Base-by-base conservation (phyloP, 2,329 filamentous ascomycete species). In the Pseudocercospora musae region DNA sequence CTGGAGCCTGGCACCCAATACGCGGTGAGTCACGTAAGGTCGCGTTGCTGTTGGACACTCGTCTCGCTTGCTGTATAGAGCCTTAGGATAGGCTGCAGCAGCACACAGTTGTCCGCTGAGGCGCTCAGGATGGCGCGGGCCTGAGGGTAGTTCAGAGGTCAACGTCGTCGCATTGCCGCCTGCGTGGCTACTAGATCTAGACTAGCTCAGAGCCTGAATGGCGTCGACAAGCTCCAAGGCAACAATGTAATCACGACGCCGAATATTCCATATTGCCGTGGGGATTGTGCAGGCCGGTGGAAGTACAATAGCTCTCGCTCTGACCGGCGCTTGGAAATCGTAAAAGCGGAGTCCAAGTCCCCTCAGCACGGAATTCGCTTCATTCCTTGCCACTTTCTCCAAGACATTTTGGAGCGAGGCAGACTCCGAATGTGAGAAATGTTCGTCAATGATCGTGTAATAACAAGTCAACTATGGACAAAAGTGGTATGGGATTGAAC, bases 11-110 rank as follows among this genome's bases (percentile, higher is more conserved):
- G 44, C n/a, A 42, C 9, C 4, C 11, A 18, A 18, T 42, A 42
- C 11, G 37, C 37, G 37, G 37, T 42, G 37, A 42, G 37, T 42
- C 37, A 42, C 37, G 37, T 42, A 42, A 18, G n/a, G 37, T 10
- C 37, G 37, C 37, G 37, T 42, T 9, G n/a, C 11, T 42, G 37
- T n/a, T n/a, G n/a, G n/a, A n/a, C n/a, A n/a, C 18, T 52, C 21
- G 18, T 18, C 13, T 29, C n/a, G 44, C 18, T 40, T 56, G 42
- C 52, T 59, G 25, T 55, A 21, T 57, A 6, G 57, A 42, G 50
- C 55, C 42, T 21, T 57, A 44, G 42, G 48, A 18, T 46, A 63
- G 60, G 60, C 60, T 63, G 49, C 57, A 55, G 52, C 18, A 37
- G 37, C 52, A 23, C 23, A 40, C 15, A 15, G 9, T 62, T 15